Percentiles rank a stretch among this genome's conserved stretches.
phyloP scores from a whole-genome alignment of 805 yeast species.

The Priceomyces fermenticarens region DNA sequence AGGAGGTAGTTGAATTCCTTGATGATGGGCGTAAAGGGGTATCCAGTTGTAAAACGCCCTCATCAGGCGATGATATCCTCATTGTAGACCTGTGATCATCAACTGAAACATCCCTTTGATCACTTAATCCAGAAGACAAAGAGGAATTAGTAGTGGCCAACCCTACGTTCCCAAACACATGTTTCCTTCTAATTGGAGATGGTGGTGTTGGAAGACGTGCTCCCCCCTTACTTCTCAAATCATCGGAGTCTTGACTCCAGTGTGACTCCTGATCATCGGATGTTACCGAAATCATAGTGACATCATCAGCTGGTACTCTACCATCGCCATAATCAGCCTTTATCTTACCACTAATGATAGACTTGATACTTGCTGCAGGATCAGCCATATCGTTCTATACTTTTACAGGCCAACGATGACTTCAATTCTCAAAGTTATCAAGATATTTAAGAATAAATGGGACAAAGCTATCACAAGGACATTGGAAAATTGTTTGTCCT shows the following conservation, averaged over 20 bases:
- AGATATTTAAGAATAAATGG: no score
- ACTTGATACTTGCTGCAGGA: slow-evolving; percentile 41
- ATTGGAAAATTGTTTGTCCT: no score
- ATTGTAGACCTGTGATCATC: not conserved
- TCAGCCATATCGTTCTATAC: slow-evolving; percentile 27
- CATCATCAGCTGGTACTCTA: not conserved
- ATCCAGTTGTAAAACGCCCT: slow-evolving; percentile 13
- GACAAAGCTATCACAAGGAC: no score
- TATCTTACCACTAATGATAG: slow-evolving; percentile 34
- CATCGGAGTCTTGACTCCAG: slow-evolving; percentile 14
- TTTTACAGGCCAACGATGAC: no score
- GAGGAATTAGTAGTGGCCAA: slow-evolving; percentile 20
- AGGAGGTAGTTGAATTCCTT: slow-evolving; percentile 60
- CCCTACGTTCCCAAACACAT: not conserved
- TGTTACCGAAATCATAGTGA: not conserved
- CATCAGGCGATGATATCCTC: slow-evolving; percentile 4
- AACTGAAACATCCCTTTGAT: slow-evolving; percentile 10
- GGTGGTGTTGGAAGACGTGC: not conserved
- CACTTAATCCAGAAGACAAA: slow-evolving; percentile 22
- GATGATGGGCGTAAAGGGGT: slow-evolving; percentile 55
- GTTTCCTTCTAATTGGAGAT: slow-evolving; percentile 1
- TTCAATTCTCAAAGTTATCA: no score
- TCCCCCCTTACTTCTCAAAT: not conserved
- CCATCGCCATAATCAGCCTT: slow-evolving; percentile 20
- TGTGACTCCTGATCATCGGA: slow-evolving; percentile 13